Evolutionary conservation across 768 basidiomycete species (phyloP), one percentile per base, ranked within the genome.

Genomic region (Serendipita sp.): DNA sequence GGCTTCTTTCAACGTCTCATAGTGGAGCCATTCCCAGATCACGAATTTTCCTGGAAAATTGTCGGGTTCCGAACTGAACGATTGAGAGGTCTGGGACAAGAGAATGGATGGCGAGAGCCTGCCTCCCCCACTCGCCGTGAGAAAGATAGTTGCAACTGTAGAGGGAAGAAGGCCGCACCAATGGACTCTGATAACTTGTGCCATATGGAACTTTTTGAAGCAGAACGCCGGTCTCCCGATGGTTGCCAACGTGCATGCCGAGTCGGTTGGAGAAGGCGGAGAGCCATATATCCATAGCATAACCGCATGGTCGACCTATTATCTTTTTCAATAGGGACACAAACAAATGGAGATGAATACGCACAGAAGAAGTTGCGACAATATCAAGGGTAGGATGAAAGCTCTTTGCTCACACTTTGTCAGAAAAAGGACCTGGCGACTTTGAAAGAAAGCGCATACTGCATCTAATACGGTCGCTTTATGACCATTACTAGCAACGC

Each of bases 71-170:
- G 20, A 13, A n/a, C 24, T 58, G 24, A 30, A n/a, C 31, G 53
- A 58, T 33, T 58, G 53, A 11, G 53, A n/a, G 13, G 24, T 58
- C n/a, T 58, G 53, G 13, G 53, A 58, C 9, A 58, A n/a, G 33
- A 58, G 53, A 11, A 58, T 11, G n/a, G 53, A 58, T 22, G 53
- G 53, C 11, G 53, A 58, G 17, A 58, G 53, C 53, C 53, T 58
- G 33, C 2, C 17, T 48, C 38, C 14, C 38, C 38, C 38, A 5
- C 14, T 38, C 5, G 38, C 14, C n/a, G n/a, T n/a, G n/a, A n/a
- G 38, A 28, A 48, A 5, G n/a, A 9, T n/a, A 48, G 5, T 28
- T 48, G 9, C 5, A 5, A 48, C 7, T 48, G 26, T n/a, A 28
- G 7, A 48, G 13, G 42, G 42, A 28, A 20, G 5, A 20, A 1